Evolutionary conservation across 2,329 filamentous ascomycete genomes (phyloP).

Genomic region (Nakataea oryzae): DNA sequence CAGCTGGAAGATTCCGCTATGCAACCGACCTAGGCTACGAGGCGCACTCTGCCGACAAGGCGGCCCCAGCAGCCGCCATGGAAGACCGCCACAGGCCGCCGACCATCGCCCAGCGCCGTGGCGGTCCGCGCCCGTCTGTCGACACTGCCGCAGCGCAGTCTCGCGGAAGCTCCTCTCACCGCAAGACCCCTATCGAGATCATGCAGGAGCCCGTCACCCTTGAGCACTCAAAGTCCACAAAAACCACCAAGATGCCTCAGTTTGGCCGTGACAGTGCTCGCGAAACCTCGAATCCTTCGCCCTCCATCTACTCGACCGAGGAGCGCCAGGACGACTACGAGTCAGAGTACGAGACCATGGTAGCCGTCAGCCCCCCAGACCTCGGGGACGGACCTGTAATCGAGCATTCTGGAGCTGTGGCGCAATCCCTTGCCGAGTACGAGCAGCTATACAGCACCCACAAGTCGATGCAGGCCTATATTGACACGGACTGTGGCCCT

Average conservation of each 20-base stretch:
- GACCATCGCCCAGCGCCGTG: conserved; percentile 1
- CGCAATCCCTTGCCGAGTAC: conserved; percentile 1
- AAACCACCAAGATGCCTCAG: not conserved
- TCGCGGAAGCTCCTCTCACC: not conserved
- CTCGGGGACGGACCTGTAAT: conserved; percentile 8
- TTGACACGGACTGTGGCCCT: not conserved
- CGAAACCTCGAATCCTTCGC: conserved; percentile 10
- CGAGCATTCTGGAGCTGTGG: not conserved
- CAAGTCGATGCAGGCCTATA: not conserved
- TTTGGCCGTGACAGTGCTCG: not conserved
- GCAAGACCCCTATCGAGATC: not conserved
- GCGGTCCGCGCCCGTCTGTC: not conserved
- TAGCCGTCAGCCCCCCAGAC: conserved; percentile 16
- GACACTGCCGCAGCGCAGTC: not conserved
- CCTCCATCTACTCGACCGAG: conserved; percentile 22
- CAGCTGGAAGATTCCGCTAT: not conserved
- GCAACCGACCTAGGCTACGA: not conserved
- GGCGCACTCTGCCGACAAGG: not conserved
- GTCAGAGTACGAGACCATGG: conserved; percentile 6
- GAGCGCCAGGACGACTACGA: conserved; percentile 7
- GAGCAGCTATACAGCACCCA: not conserved
- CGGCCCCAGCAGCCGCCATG: too few relatives aligned
- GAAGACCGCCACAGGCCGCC: not conserved
- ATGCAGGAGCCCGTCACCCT: not conserved
- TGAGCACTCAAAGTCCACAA: not conserved